Evolutionary conservation across 805 yeast genomes (phyloP).

Genomic region (Spathaspora girioi): DNA sequence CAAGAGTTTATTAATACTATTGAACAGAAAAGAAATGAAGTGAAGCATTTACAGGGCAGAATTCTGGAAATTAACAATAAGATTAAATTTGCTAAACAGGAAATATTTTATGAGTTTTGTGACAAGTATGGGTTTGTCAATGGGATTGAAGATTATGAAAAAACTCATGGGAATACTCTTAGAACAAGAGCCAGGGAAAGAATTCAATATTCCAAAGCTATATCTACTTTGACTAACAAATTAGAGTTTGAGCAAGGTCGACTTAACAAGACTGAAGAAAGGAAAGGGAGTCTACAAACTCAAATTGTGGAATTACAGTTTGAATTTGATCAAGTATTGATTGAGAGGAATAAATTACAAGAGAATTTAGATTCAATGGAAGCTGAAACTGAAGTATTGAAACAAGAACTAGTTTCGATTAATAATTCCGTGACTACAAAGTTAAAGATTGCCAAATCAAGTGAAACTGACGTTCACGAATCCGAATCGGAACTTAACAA

Average conservation of each 20-base stretch:
- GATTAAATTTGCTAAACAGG: conserved; percentile 32
- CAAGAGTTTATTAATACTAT: conserved; percentile 18
- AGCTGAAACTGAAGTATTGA: conserved; percentile 24
- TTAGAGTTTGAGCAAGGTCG: conserved; percentile 64
- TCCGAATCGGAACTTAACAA: conserved; percentile 26
- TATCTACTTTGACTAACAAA: conserved; percentile 57
- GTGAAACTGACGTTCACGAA: conserved; percentile 35
- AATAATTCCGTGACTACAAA: conserved; percentile 13
- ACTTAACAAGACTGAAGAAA: conserved; percentile 43
- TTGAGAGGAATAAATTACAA: conserved; percentile 28
- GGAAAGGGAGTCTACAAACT: conserved; percentile 41
- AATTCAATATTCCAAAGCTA: conserved; percentile 57
- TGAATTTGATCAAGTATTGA: conserved; percentile 25
- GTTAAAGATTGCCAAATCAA: conserved; percentile 24
- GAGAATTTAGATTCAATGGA: conserved; percentile 19
- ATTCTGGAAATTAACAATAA: conserved; percentile 18
- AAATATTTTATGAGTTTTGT: conserved; percentile 55
- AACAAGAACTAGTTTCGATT: conserved; percentile 15
- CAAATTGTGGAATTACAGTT: conserved; percentile 36
- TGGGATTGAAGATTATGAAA: conserved; percentile 66
- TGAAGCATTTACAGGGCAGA: conserved; percentile 14
- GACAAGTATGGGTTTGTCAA: conserved; percentile 46
- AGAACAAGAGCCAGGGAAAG: conserved; percentile 59
- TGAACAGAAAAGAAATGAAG: conserved; percentile 11
- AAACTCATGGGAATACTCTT: conserved; percentile 54